Percentiles rank a stretch among this genome's conserved stretches.
Evolutionary conservation across 345 rosid species (phyloP).

Genomic region (Mangifera indica): DNA sequence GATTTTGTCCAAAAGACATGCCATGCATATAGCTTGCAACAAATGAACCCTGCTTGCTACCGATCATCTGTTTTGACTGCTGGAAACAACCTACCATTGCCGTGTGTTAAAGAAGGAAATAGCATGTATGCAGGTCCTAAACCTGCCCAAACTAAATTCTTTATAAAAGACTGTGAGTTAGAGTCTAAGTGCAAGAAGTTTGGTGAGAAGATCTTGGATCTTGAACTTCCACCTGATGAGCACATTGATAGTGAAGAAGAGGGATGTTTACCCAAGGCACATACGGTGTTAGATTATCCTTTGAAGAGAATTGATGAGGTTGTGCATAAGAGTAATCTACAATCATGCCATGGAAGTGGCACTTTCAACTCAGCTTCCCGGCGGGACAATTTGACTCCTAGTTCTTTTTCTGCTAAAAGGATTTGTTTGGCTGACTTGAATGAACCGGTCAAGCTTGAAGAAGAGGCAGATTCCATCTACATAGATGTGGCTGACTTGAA

Average conservation of each 20-base stretch:
- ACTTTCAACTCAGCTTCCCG: slow-evolving; percentile 13
- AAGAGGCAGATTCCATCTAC: slow-evolving; percentile 20
- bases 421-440: slow-evolving; percentile 50
- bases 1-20: slow-evolving; percentile 11
- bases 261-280: slow-evolving; percentile 18
- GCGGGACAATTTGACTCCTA: not conserved
- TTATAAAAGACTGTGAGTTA: slow-evolving; percentile 16
- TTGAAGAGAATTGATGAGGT: slow-evolving; percentile 22
- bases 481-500: slow-evolving; percentile 48
- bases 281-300: slow-evolving; percentile 11
- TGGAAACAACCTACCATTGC: slow-evolving; percentile 17
- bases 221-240: slow-evolving; percentile 48
- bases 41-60: slow-evolving; percentile 25
- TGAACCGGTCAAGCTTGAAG: slow-evolving; percentile 42
- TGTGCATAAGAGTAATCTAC: slow-evolving; percentile 23
- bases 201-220: slow-evolving; percentile 53
- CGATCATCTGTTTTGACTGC: slow-evolving; percentile 28
- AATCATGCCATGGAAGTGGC: not conserved
- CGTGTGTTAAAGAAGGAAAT: slow-evolving; percentile 17
- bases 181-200: slow-evolving; percentile 33
- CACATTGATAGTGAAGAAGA: slow-evolving; percentile 37
- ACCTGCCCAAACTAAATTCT: slow-evolving; percentile 15
- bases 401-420: slow-evolving; percentile 11
- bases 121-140: not conserved
- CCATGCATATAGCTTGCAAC: slow-evolving; percentile 14